phyloP scores from a whole-genome alignment of 345 rosid species.

The Cardiospermum halicacabum region DNA sequence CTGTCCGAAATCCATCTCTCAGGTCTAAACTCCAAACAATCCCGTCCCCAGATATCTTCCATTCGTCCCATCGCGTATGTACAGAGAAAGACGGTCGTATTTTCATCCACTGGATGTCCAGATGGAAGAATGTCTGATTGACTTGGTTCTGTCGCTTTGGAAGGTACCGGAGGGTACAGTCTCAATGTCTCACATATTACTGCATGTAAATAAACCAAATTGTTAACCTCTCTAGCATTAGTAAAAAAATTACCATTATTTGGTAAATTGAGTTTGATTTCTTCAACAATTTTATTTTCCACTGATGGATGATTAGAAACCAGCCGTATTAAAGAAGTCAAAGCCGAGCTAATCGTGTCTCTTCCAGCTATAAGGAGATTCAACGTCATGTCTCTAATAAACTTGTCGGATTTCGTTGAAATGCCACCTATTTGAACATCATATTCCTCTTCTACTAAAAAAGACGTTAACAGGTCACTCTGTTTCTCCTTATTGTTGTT shows the following conservation, averaged over 20 bases:
- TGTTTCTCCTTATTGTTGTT: slow-evolving; percentile 1
- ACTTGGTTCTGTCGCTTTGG: slow-evolving; percentile 11
- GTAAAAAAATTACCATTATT: background rate
- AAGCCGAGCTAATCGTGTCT: slow-evolving; percentile 31
- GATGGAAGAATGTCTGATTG: slow-evolving; percentile 24
- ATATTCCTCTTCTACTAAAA: slow-evolving; percentile 2
- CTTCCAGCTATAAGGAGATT: slow-evolving; percentile 37
- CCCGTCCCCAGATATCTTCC: slow-evolving; percentile 23
- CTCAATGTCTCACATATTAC: slow-evolving; percentile 24
- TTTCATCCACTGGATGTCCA: slow-evolving; percentile 13
- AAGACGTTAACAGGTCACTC: slow-evolving; percentile 22
- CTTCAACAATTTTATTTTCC: slow-evolving; percentile 22
- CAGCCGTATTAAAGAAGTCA: slow-evolving; percentile 40
- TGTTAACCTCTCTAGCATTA: background rate
- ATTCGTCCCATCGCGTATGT: slow-evolving; percentile 22
- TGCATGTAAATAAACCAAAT: slow-evolving; percentile 24
- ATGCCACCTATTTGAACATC: no score
- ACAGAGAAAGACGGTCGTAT: slow-evolving; percentile 15
- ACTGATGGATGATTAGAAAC: slow-evolving; percentile 27
- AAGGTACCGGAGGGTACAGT: slow-evolving; percentile 23
- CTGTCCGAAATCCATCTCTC: slow-evolving; percentile 27
- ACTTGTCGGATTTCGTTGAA: slow-evolving; percentile 10
- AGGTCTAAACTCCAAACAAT: slow-evolving; percentile 26
- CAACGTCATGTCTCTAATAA: slow-evolving; percentile 20
- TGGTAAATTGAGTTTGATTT: slow-evolving; percentile 14